These are phyloP conservation scores for Trichoderma afroharzianum DNA, from an alignment of 2,329 filamentous ascomycete genomes.

Conservation along the genomic window DNA sequence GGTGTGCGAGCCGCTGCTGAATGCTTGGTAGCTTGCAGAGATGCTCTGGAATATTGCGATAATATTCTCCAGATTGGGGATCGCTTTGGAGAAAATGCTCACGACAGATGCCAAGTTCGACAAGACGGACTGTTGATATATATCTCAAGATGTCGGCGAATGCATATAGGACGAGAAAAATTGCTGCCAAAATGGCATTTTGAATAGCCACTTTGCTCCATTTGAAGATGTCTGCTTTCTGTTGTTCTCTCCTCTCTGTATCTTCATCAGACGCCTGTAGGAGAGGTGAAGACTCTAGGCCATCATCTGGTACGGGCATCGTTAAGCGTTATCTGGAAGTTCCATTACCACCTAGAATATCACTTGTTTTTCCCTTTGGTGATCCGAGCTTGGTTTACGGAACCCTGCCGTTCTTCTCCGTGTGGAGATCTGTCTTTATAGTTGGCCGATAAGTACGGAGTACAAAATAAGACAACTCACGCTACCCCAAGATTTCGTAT, in stretches of 20 bases:
- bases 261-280: not conserved
- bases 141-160: slow-evolving; percentile 7
- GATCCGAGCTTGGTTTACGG: not conserved
- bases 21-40: slow-evolving; percentile 2
- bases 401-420: not conserved
- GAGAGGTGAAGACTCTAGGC: not conserved
- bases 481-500: not conserved
- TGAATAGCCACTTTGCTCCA: not conserved
- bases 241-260: not conserved
- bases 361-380: not conserved
- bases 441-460: not conserved
- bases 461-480: not conserved
- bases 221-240: not conserved
- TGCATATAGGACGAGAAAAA: slow-evolving; percentile 3
- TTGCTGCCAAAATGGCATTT: not conserved
- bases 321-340: not conserved
- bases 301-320: not conserved
- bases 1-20: slow-evolving; percentile 9
- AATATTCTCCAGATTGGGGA: not conserved
- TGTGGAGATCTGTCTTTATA: not conserved
- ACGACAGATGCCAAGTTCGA: slow-evolving; percentile 3
- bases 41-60: not conserved
- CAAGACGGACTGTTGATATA: not conserved
- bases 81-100: not conserved
- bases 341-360: not conserved